Evolutionary conservation across 2,329 filamentous ascomycete genomes (phyloP).

Genomic region (Fusarium nygamai): DNA sequence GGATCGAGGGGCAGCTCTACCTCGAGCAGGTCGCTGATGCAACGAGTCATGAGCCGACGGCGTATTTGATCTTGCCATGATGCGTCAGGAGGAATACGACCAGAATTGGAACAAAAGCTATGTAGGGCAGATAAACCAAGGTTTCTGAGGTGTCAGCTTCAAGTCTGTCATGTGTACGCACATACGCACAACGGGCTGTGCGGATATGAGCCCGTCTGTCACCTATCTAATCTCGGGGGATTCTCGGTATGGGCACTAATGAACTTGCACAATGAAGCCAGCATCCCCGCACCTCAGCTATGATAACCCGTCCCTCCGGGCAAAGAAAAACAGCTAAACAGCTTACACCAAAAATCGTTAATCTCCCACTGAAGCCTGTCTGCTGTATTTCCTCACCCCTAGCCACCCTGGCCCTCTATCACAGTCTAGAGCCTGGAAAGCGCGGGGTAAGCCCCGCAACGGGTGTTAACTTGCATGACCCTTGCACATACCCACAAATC

Average conservation of each 20-base stretch:
- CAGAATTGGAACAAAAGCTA: too few relatives aligned
- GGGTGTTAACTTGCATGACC: neutral
- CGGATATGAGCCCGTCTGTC: neutral
- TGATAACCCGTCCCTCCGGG: neutral
- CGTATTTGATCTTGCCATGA: neutral
- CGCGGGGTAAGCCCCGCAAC: neutral
- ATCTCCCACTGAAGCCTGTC: neutral
- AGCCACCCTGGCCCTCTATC: neutral
- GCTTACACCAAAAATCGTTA: neutral
- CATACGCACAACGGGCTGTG: fast-evolving
- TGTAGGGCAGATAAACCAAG: neutral
- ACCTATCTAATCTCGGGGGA: neutral
- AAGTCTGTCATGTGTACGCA: neutral
- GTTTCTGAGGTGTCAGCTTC: neutral
- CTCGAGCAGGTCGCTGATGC: neutral
- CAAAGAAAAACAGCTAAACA: neutral
- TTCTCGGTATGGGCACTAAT: neutral
- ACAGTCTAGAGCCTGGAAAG: neutral
- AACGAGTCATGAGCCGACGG: neutral
- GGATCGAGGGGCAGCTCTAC: neutral
- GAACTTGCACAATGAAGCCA: neutral
- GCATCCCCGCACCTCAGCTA: neutral
- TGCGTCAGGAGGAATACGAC: fast-evolving
- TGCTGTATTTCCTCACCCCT: neutral
- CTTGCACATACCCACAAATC: neutral